Base-by-base conservation (phyloP, 306 rosid genomes). In the Castanopsis chinensis region DNA sequence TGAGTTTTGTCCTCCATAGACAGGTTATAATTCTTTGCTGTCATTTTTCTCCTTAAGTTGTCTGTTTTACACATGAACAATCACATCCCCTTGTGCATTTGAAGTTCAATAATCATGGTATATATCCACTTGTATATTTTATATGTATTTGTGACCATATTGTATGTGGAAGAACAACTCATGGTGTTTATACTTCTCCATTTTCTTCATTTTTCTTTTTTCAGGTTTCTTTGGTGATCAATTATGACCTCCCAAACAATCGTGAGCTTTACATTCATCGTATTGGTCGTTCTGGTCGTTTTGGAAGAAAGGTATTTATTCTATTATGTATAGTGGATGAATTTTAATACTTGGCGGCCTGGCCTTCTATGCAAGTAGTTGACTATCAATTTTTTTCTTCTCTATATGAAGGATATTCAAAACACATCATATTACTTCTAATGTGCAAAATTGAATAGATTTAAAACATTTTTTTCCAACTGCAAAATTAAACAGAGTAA, bases 231-330 rank as follows among this genome's bases (percentile, higher is more conserved):
- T 82, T 95, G 51, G 99, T 95, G 69, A 93, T 95, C 70, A 95
- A 95, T 69, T 95, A 95, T 78, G 99, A 95, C 84, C 98, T 95
- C 70, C 99, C 99, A 41, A 95, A 95, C 85, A 95, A 95, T 82
- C 98, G 99, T 72, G 99, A 95, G 80, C 92, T 95, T 63, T 95
- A 95, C 87, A 95, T 95, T 77, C 99, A 95, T 85, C 91, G 99
- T 17, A 95, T 95, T 79, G 99, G 98, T 59, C 97, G 98, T 10
- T 95, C 99, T 83, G 99, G 99, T 74, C 99, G 99, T 71, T 95
- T 95, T 86, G 99, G 99, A 32, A 93, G 99, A 80, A 95, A 95
- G 99, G 99, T 95, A 90, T 71, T 63, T 71, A 17, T 72, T 27
- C 49, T 33, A 3, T 64, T 5, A 7, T 52, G 18, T 25, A 19